Conservation (phyloP, 345 rosid species). For the Eucalyptus brandiana region DNA sequence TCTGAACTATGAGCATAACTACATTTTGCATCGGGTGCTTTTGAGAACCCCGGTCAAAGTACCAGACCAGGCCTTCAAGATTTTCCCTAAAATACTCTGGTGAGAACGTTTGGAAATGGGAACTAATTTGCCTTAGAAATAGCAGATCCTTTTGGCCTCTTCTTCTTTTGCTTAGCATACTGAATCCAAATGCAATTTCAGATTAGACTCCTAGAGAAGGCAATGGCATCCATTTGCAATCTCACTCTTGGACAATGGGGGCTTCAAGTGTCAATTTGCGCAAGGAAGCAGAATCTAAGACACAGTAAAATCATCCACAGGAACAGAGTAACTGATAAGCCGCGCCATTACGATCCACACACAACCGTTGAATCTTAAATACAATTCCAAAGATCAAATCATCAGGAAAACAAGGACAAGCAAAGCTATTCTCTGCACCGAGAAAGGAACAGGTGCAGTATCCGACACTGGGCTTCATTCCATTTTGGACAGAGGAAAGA, state of each 20-base stretch:
- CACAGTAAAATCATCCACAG: not conserved
- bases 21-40: not conserved
- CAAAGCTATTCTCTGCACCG: not conserved
- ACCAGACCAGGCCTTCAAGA: too few relatives aligned
- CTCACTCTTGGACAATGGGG: not conserved
- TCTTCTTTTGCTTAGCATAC: not conserved
- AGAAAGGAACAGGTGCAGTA: not conserved
- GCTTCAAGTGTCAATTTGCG: not conserved
- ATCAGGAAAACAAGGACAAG: not conserved
- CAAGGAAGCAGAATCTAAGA: not conserved
- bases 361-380: not conserved
- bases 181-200: not conserved
- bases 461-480: not conserved
- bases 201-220: not conserved
- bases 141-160: not conserved
- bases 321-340: not conserved
- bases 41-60: not conserved
- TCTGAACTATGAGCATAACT: not conserved
- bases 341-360: not conserved
- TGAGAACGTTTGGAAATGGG: not conserved
- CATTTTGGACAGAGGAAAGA: not conserved
- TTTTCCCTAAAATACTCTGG: not conserved
- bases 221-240: not conserved
- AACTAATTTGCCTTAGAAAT: too few relatives aligned
- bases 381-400: not conserved